These are phyloP conservation scores for Pluteus cervinus DNA, from an alignment of 768 basidiomycete genomes.

Conservation along the genomic window DNA sequence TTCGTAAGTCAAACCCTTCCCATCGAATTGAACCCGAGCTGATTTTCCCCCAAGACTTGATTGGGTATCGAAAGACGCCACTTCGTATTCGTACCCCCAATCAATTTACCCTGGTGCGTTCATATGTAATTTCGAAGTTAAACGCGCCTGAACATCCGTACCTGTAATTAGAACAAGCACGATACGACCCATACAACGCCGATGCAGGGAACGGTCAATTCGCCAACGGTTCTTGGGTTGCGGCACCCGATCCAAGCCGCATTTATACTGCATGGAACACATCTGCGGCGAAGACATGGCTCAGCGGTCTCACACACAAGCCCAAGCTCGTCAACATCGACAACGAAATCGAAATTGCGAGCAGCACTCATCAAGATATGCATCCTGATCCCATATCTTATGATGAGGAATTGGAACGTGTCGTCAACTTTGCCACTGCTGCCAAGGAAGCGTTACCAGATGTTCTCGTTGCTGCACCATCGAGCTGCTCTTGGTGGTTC, in stretches of 20 bases:
- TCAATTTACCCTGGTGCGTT: constrained; percentile 35
- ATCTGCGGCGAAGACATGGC: constrained; percentile 35
- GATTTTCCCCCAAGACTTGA: constrained; percentile 33
- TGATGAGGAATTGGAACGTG: constrained; percentile 44
- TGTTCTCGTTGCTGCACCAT: constrained; percentile 41
- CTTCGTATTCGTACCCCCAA: constrained; percentile 46
- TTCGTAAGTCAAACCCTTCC: constrained; percentile 28
- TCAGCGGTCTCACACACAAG: constrained; percentile 39
- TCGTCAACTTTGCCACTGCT: constrained; percentile 32
- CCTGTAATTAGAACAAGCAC: constrained; percentile 28
- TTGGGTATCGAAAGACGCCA: constrained; percentile 49
- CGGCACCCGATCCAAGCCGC: constrained; percentile 29
- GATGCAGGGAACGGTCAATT: constrained; percentile 44
- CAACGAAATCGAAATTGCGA: constrained; percentile 54
- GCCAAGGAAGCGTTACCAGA: constrained; percentile 39
- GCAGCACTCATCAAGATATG: constrained; percentile 51
- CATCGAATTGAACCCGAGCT: neutral
- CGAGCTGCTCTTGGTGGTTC: constrained; percentile 40
- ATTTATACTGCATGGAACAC: constrained; percentile 46
- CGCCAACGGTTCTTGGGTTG: constrained; percentile 41
- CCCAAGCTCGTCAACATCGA: constrained; percentile 43
- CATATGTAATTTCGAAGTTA: neutral
- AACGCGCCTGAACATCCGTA: neutral
- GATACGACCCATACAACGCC: constrained; percentile 40
- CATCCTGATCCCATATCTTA: constrained; percentile 42